These are phyloP conservation scores for Bombardia bombarda DNA, from an alignment of 495 filamentous ascomycete species.

Conservation along the genomic window DNA sequence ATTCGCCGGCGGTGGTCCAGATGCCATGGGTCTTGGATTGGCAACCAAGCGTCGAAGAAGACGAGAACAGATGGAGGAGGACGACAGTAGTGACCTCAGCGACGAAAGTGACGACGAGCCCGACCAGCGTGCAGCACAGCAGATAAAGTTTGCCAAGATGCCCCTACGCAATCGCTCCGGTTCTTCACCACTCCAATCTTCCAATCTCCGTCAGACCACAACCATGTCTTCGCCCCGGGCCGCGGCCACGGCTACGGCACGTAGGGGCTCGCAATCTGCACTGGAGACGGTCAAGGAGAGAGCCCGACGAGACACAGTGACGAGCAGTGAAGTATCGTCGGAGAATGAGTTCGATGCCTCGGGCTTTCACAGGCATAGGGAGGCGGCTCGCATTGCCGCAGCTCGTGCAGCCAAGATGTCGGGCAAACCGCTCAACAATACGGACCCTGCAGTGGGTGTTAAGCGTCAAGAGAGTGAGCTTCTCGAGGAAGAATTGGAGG, in stretches of 20 bases:
- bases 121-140: constrained; percentile 59
- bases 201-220: constrained; percentile 39
- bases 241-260: constrained; percentile 22
- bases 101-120: constrained; percentile 92
- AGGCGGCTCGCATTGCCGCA: constrained; percentile 29
- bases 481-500: constrained; percentile 47
- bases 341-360: constrained; percentile 76
- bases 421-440: constrained; percentile 37
- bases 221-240: constrained; percentile 22
- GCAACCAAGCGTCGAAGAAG: constrained; percentile 49
- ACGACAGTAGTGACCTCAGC: constrained; percentile 93
- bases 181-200: constrained; percentile 72
- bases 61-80: constrained; percentile 80
- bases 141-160: constrained; percentile 94
- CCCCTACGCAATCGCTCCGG: constrained; percentile 79
- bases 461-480: constrained; percentile 45
- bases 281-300: constrained; percentile 68
- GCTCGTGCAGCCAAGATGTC: constrained; percentile 28
- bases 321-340: constrained; percentile 86
- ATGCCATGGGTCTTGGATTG: constrained; percentile 61
- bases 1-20: constrained; percentile 64
- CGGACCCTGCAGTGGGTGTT: constrained; percentile 32
- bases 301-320: constrained; percentile 74
- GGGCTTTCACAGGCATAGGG: constrained; percentile 52
- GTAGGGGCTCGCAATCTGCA: constrained; percentile 69